These are phyloP conservation scores for Camelina hispida DNA, from an alignment of 345 rosid genomes.

Conservation along the genomic window DNA sequence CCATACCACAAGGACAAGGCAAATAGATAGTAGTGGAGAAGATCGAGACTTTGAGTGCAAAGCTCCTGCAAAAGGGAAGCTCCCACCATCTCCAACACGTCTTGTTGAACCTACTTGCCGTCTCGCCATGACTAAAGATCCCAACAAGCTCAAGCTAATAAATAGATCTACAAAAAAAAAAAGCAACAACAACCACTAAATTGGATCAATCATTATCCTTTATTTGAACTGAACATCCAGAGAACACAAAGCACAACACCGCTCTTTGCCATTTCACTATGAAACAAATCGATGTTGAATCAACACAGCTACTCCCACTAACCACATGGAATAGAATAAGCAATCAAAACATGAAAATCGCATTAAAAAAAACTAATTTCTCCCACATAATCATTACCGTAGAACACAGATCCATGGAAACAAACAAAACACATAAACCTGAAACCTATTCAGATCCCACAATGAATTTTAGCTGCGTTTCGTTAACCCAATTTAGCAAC, in stretches of 20 bases:
- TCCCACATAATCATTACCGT: conserved; percentile 9
- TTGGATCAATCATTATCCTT: background rate
- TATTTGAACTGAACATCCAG: background rate
- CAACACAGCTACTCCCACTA: background rate
- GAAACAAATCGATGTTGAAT: conserved; percentile 1
- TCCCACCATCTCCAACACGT: conserved; percentile 73
- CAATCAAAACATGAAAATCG: too few species aligned
- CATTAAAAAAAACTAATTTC: too few species aligned
- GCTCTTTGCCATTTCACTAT: background rate
- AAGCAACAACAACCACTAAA: background rate
- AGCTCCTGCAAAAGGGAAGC: conserved; percentile 74
- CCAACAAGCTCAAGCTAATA: conserved; percentile 18
- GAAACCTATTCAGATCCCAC: conserved; percentile 11
- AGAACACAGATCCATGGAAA: conserved; percentile 34
- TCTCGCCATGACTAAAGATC: conserved; percentile 64
- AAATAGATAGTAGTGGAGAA: conserved; percentile 71
- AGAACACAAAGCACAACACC: conserved; percentile 9
- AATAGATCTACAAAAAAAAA: conserved; percentile 30
- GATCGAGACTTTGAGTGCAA: conserved; percentile 84
- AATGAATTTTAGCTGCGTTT: conserved; percentile 24
- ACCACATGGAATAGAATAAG: background rate
- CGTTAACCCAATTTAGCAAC: background rate
- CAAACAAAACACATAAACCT: background rate
- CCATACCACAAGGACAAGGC: conserved; percentile 70
- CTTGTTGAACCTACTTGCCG: conserved; percentile 83